Conservation (phyloP, 73 alveolate genomes). For the Paramecium primaurelia region DNA sequence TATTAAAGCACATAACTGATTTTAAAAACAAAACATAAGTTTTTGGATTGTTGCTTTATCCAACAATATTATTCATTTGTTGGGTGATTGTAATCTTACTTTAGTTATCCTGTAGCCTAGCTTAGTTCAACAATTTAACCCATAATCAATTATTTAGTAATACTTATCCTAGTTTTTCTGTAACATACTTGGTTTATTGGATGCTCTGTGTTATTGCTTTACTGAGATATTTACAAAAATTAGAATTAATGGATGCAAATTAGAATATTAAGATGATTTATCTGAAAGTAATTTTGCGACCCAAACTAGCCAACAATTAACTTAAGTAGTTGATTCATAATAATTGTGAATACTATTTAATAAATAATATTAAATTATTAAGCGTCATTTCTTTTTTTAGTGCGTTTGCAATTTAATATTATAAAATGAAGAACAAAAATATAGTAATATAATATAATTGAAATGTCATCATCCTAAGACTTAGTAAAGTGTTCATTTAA, state of each 20-base stretch:
- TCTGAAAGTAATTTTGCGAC: not conserved
- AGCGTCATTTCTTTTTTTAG: not conserved
- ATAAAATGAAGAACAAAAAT: not conserved
- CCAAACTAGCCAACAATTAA: not conserved
- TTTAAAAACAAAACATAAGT: not conserved
- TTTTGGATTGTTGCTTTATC: not conserved
- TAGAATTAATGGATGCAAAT: not conserved
- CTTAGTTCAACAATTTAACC: not conserved
- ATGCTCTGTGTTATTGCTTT: constrained; percentile 19
- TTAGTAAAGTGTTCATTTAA: not conserved
- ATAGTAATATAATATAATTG: not conserved
- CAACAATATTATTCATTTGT: not conserved
- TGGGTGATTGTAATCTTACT: constrained; percentile 12
- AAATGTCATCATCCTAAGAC: not conserved
- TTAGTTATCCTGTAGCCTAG: not conserved
- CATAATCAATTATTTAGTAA: not conserved
- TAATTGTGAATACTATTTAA: not conserved
- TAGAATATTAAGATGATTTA: not conserved
- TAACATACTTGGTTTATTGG: not conserved
- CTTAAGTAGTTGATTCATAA: not conserved
- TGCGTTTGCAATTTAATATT: constrained; percentile 15
- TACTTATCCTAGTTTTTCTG: not conserved
- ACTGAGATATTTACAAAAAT: not conserved
- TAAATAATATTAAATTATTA: not conserved
- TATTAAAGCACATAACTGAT: not conserved